phyloP scores from a whole-genome alignment of 2,329 filamentous ascomycete species.

The Paecilomyces sp. region DNA sequence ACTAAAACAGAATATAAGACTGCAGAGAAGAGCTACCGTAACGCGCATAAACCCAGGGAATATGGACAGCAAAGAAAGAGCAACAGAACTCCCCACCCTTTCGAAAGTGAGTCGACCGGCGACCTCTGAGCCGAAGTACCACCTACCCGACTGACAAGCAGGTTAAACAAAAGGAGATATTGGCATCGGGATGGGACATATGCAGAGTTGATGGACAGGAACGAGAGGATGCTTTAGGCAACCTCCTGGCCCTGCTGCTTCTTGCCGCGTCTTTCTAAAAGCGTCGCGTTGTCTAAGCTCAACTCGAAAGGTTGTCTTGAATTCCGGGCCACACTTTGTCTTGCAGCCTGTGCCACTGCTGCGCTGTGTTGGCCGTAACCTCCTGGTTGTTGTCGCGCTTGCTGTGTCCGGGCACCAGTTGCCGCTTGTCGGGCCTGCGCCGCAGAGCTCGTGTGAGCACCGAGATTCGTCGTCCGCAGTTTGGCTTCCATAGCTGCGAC shows the following conservation, averaged over 20 bases:
- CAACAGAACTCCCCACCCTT: neutral
- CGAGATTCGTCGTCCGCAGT: constrained; percentile 74
- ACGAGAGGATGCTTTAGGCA: constrained; percentile 7
- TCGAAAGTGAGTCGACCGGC: neutral
- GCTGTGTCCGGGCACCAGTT: constrained; percentile 39
- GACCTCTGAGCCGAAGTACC: neutral
- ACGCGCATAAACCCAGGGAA: neutral
- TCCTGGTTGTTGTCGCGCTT: constrained; percentile 44
- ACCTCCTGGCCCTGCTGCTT: constrained; percentile 25
- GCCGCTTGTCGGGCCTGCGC: constrained; percentile 53
- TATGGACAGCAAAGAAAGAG: neutral
- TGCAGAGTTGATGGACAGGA: neutral
- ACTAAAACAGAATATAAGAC: neutral
- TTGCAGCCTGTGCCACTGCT: constrained; percentile 73
- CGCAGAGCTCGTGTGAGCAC: constrained; percentile 49
- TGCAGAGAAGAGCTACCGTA: neutral
- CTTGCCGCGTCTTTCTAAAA: constrained; percentile 64
- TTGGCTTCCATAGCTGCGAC: constrained; percentile 76
- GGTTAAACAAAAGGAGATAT: neutral
- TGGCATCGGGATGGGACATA: neutral
- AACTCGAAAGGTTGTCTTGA: constrained; percentile 85
- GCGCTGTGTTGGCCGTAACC: constrained; percentile 89
- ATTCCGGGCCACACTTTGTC: constrained; percentile 66
- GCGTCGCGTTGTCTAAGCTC: constrained; percentile 80
- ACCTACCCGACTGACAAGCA: neutral